A percentile compares a stretch with the other conserved stretches of the same genome.
Evolutionary conservation across 192 early-diverging fungal genomes (phyloP).

Genomic region (Helicostylum pulchrum): DNA sequence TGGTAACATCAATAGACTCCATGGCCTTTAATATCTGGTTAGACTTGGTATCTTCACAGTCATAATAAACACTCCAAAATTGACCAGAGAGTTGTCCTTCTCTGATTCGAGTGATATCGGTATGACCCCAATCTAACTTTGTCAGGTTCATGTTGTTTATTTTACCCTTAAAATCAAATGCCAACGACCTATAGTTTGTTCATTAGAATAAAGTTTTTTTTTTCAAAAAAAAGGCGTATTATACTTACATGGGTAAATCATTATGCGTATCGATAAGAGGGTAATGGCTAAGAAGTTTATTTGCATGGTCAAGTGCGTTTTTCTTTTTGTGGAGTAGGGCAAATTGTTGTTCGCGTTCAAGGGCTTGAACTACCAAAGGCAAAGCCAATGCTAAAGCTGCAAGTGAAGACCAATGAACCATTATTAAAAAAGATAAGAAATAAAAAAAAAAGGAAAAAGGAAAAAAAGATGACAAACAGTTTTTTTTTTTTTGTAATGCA

Average conservation of each 20-base stretch:
- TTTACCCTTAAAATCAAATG: slow-evolving; percentile 32
- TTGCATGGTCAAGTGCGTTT: slow-evolving; percentile 9
- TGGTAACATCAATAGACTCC: slow-evolving; percentile 63
- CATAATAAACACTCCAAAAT: slow-evolving; percentile 38
- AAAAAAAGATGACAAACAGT: too few species aligned
- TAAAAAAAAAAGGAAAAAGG: slow-evolving; percentile 1
- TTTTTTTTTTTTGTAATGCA: too few species aligned
- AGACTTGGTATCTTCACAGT: slow-evolving; percentile 16
- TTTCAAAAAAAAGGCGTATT: too few species aligned
- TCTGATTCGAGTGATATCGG: slow-evolving; percentile 25
- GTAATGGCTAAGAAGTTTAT: slow-evolving; percentile 18
- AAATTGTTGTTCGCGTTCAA: not conserved
- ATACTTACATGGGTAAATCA: slow-evolving; percentile 33
- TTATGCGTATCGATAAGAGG: slow-evolving; percentile 38
- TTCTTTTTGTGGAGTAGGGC: not conserved
- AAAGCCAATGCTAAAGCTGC: not conserved
- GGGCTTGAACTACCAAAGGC: not conserved
- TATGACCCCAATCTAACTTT: slow-evolving; percentile 27
- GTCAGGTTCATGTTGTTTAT: slow-evolving; percentile 22
- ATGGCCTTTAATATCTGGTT: slow-evolving; percentile 33
- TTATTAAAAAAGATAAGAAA: not conserved
- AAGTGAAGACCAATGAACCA: not conserved
- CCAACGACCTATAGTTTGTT: slow-evolving; percentile 27
- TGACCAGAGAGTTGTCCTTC: slow-evolving; percentile 34
- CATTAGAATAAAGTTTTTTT: too few species aligned